Base-by-base conservation (phyloP, 345 rosid species). In the Sonneratia caseolaris region DNA sequence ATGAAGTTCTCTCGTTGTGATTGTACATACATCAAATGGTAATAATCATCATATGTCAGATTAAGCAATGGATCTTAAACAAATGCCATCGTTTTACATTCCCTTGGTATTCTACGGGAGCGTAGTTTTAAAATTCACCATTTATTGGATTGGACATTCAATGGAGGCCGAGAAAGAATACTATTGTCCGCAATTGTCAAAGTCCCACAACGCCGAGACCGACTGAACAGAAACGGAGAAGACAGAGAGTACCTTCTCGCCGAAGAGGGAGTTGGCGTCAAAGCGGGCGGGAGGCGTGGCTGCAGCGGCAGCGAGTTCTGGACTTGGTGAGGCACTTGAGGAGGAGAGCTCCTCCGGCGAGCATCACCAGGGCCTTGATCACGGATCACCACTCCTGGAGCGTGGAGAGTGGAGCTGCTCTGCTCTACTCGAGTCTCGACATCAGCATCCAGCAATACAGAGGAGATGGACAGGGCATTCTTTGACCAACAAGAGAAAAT, bases 261-360 rank as follows among this genome's bases (percentile, higher is more conserved):
- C 97, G 76, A 69, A 75, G 56, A 94, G 91, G 7, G 96, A 88
- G 37, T 89, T 92, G 75, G 95, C 69, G 64, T 91, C 98, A 74
- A 84, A 73, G 59, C 81, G 86, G 70, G 95, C 79, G 74, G 32
- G 0, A 1, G 32, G 32, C 32, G 32, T 91, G 97, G 84, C 89
- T 97, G 89, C 98, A 81, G 67, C 98, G 95, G 43, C 32, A 27
- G 32, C 32, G 32, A 27, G 98, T 89, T 32, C 92, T 84, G 72
- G 97, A 91, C 81, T 88, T 91, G 72, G 98, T 91, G 71, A 94
- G 88, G 21, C 91, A 82, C 78, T 86, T 90, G 18, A 94, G 83
- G 65, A 94, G 86, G 77, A 88, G 32, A 3, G 90, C 96, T 7
- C 97, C 95, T 35, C 96, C 98, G 15, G 91, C 81, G 22, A 94